Conservation (phyloP, 169 alveolate species). For the Miamiensis avidus region DNA sequence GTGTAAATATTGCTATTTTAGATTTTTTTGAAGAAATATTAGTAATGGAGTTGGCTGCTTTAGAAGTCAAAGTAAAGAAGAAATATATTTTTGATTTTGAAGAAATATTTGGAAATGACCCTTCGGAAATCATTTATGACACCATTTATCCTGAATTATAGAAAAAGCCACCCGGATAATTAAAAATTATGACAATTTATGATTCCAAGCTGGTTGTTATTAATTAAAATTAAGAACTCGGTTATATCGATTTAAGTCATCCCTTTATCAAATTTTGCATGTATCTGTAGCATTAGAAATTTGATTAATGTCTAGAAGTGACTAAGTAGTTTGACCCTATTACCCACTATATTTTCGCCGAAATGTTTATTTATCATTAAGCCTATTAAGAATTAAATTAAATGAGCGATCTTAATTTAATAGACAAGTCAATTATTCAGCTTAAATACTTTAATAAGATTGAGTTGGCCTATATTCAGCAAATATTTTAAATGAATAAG, state of each 20-base stretch:
- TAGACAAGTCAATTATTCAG: background rate
- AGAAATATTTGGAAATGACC: conserved; percentile 4
- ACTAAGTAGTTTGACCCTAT: conserved; percentile 14
- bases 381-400: background rate
- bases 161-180: conserved; percentile 17
- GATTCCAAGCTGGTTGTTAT: conserved; percentile 13
- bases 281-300: conserved; percentile 15
- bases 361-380: background rate
- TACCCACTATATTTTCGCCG: conserved; percentile 2
- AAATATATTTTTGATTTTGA: conserved; percentile 4
- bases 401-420: background rate
- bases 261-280: conserved; percentile 23
- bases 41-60: background rate
- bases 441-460: too few species aligned
- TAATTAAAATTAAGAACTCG: conserved; percentile 15
- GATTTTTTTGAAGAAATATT: conserved; percentile 18
- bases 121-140: background rate
- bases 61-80: background rate
- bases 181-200: conserved; percentile 13
- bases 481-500: too few species aligned
- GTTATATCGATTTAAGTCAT: background rate
- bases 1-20: background rate
- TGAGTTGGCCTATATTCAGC: background rate
- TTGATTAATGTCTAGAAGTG: conserved; percentile 2
- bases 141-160: conserved; percentile 21